A percentile compares a stretch with the other conserved stretches of the same genome.
These are phyloP conservation scores for Hemileia vastatrix DNA, from an alignment of 1,284 basidiomycete species.

Conservation along the genomic window DNA sequence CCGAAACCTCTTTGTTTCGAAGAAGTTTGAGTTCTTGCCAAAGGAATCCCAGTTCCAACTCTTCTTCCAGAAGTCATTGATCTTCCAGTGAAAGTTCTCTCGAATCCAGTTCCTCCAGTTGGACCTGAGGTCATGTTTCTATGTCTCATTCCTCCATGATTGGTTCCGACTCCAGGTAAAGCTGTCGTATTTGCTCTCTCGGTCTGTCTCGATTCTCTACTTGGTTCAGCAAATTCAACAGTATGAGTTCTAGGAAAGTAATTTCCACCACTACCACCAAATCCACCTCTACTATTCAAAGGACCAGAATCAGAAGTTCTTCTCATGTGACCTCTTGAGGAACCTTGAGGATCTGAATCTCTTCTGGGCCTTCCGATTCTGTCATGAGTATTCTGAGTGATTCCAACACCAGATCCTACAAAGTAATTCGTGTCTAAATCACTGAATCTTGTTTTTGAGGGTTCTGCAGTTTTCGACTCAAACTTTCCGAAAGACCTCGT, in stretches of 20 bases:
- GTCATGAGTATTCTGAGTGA: background rate
- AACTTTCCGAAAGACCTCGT: background rate
- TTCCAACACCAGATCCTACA: too few relatives aligned
- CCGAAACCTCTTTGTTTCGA: slow-evolving; percentile 57
- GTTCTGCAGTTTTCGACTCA: background rate
- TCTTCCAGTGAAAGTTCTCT: slow-evolving; percentile 30
- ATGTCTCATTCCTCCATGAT: slow-evolving; percentile 18
- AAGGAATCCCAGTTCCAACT: slow-evolving; percentile 33
- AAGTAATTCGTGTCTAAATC: background rate
- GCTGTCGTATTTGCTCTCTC: slow-evolving; percentile 27
- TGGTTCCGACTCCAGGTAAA: slow-evolving; percentile 42
- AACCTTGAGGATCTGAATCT: background rate
- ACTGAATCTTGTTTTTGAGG: background rate
- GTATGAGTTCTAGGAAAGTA: slow-evolving; percentile 52
- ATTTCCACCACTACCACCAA: slow-evolving; percentile 31
- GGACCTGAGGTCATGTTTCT: background rate
- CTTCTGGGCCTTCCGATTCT: background rate
- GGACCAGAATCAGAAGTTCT: slow-evolving; percentile 31
- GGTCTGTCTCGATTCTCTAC: slow-evolving; percentile 24
- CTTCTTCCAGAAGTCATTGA: slow-evolving; percentile 23
- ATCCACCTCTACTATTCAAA: background rate
- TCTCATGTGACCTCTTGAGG: slow-evolving; percentile 19
- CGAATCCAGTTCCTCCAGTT: slow-evolving; percentile 16
- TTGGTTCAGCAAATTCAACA: slow-evolving; percentile 52
- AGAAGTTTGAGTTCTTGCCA: slow-evolving; percentile 45